Base-by-base conservation (phyloP, 1,284 basidiomycete species). In the Moniliophthora roreri region DNA sequence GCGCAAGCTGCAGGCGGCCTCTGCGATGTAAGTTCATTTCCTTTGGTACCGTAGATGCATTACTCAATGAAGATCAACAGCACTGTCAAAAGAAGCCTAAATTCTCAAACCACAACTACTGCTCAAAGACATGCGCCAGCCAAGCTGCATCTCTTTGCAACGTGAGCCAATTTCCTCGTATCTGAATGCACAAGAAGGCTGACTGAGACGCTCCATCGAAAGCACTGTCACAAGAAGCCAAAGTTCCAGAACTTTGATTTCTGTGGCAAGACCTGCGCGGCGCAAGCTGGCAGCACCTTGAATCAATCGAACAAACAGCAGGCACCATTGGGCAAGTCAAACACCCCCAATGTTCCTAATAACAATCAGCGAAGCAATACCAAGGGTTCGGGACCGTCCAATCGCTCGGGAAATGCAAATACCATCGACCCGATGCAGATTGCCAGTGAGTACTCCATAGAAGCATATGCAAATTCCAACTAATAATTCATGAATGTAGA, bases 121-220 rank as follows among this genome's bases (percentile, higher is more conserved):
- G 83, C 60, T 82, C 82, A 40, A 81, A 82, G 68, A 84, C 78
- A 42, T 85, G 83, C 60, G 82, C 81, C 16, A 62, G 67, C 24
- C 71, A 81, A 60, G 82, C 77, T 20, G 74, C 70, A 35, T 21
- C 41, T n/a, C 39, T 52, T 28, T 78, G 76, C 58, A 70, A 70
- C 45, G 76, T 77, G 54, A 60, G 72, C 21, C 26, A 20, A 24
- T 13, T 18, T 21, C 16, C 28, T n/a, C 23, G 21, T 9, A 40
- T 45, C 48, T 15, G 9, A 21, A 10, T 32, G 7, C 8, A 11
- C 16, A 6, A 13, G 2, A n/a, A 2, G 26, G 10, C 16, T 15
- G 18, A 32, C 24, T 46, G 13, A 15, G 41, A 42, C 34, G 56
- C 34, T 24, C 20, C 5, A 26, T 48, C 46, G 52, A 10, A 52